Evolutionary conservation across 495 filamentous ascomycete genomes (phyloP), one percentile per base, ranked within the genome.

Genomic region (Friedmanniomyces endolithicus): DNA sequence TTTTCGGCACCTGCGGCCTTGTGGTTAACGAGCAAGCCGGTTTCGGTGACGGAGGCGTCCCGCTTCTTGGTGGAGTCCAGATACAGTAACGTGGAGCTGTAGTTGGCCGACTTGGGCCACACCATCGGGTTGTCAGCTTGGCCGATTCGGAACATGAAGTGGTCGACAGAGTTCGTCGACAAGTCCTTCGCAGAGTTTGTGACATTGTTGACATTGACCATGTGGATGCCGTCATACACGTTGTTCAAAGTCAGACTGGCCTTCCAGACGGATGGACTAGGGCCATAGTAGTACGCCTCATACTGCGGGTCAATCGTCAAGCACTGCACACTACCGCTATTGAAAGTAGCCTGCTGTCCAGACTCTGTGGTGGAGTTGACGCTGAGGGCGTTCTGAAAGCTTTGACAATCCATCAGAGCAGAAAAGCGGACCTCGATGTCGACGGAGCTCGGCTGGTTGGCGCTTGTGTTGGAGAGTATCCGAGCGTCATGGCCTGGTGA

Each of bases 141-240:
- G 12, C 79, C 78, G 33, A 81, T 65, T 11, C 79, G 76, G 49
- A 81, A 65, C 40, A 81, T 59, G 62, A 82, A 80, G 50, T 77
- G 75, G 55, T 81, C 79, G 19, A 68, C 57, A 0, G 79, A 69
- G 29, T 77, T 66, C 6, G 79, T 81, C 7, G 70, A 70, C 6
- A 41, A 48, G 39, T 68, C 67, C 9, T 52, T 48, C 35, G 24
- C 47, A 40, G 70, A 58, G 4, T 67, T 70, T 3, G 71, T 71
- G 17, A 74, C 72, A 40, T 83, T 85, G 31, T 69, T 73, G 43
- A 87, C 67, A 0, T 80, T 83, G 50, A 85, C 54, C 29, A 72
- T 69, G 59, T 87, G 76, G n/a, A 87, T 68, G 47, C 84, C 84
- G 50, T 87, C 78, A 17, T 75, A 74, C 1, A 86, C 80, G 27